Conservation (phyloP, 805 yeast species). For the Nakazawaea laoshanensis region DNA sequence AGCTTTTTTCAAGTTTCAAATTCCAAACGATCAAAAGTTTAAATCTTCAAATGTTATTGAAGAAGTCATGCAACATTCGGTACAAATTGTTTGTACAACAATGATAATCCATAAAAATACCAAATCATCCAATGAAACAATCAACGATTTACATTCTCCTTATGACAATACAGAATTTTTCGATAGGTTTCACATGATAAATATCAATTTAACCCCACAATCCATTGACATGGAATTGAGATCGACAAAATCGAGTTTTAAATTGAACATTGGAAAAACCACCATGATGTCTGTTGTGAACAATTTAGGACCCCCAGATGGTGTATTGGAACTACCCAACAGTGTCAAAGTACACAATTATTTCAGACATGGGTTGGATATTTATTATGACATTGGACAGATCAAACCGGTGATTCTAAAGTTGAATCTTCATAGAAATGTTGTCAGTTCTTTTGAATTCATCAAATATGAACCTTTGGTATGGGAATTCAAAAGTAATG, state of each 20-base stretch:
- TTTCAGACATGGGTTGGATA: conserved; percentile 44
- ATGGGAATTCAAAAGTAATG: background rate
- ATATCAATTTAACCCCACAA: no score
- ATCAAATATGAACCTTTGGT: conserved; percentile 45
- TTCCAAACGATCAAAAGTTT: no score
- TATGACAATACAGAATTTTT: no score
- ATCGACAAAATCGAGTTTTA: no score
- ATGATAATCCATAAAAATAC: no score
- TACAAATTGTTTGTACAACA: no score
- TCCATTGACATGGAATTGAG: no score
- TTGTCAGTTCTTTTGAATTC: conserved; percentile 42
- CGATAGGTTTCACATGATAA: no score
- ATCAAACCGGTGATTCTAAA: conserved; percentile 22
- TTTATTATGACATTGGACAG: conserved; percentile 33
- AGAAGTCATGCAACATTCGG: no score
- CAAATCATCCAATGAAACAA: no score
- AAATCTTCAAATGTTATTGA: no score
- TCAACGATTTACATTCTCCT: no score
- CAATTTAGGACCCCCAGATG: conserved; percentile 50
- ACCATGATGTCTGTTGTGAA: conserved; percentile 40
- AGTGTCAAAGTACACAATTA: conserved; percentile 44
- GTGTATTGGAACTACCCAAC: conserved; percentile 23
- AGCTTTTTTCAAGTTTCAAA: conserved; percentile 42
- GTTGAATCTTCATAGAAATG: conserved; percentile 43
- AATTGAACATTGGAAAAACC: conserved; percentile 32